Percentiles rank a stretch among this genome's conserved stretches.
Conservation (phyloP, 768 basidiomycete species). For the Sporobolomyces roseus region DNA sequence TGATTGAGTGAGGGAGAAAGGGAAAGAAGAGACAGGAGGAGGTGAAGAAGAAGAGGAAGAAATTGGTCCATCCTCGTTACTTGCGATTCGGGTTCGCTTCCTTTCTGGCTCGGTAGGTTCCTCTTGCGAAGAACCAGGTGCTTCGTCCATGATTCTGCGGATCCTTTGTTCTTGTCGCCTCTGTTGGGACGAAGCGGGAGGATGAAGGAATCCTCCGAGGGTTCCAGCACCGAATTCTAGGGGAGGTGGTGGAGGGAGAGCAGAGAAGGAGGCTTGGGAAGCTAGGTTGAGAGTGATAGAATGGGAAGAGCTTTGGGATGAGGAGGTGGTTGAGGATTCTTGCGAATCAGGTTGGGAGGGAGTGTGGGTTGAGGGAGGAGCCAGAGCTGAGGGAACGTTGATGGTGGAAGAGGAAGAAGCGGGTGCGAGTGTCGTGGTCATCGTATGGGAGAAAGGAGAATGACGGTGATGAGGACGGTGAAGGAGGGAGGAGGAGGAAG, state of each 20-base stretch:
- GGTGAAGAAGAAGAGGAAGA: not conserved
- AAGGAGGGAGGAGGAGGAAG: not conserved
- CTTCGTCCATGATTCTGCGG: not conserved
- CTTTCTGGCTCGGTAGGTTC: no score
- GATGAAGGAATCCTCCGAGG: no score
- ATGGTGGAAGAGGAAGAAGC: not conserved
- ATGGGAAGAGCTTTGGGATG: no score
- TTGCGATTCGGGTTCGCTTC: no score
- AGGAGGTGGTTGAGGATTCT: not conserved
- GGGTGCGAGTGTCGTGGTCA: slow-evolving; percentile 4
- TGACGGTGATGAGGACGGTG: not conserved
- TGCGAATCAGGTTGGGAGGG: not conserved
- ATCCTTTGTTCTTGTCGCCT: not conserved
- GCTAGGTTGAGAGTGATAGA: not conserved
- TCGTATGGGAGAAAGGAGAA: not conserved
- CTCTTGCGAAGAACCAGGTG: no score
- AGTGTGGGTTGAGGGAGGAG: not conserved
- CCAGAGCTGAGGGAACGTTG: no score
- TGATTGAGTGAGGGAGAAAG: slow-evolving; percentile 3
- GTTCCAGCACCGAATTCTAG: no score
- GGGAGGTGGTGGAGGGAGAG: slow-evolving; percentile 8
- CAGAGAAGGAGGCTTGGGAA: slow-evolving; percentile 10
- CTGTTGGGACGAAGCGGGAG: not conserved
- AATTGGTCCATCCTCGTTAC: no score
- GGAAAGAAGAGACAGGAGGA: not conserved